phyloP scores from a whole-genome alignment of 2,329 filamentous ascomycete species.

The Lojkania enalia region DNA sequence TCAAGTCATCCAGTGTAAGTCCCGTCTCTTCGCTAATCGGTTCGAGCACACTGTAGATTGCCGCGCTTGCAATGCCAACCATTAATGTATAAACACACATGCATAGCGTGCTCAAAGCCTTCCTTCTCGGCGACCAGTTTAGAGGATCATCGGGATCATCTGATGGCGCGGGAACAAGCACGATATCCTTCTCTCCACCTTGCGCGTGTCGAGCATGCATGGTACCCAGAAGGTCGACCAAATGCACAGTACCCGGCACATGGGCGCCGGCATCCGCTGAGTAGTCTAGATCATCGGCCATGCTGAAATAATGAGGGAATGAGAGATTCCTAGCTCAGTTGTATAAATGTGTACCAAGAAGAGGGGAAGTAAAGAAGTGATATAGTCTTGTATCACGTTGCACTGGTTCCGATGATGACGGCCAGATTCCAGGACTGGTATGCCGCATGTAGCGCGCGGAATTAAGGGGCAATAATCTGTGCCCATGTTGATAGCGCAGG shows the following conservation, averaged over 20 bases:
- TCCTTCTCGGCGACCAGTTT: conserved; percentile 36
- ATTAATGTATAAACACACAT: conserved; percentile 54
- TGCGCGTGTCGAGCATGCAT: too few species aligned
- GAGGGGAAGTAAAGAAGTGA: too few species aligned
- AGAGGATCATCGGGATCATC: conserved; percentile 41
- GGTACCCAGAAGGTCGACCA: too few species aligned
- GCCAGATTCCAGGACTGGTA: too few species aligned
- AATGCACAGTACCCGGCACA: too few species aligned
- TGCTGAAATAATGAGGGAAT: too few species aligned
- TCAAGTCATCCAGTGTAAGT: conserved; percentile 50
- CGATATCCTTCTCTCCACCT: conserved; percentile 43
- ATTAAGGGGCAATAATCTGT: background rate
- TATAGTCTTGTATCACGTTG: too few species aligned
- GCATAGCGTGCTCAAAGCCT: conserved; percentile 34
- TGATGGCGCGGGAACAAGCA: conserved; percentile 46
- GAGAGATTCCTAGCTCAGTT: too few species aligned
- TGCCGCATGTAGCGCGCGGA: background rate
- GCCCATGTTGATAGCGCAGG: background rate
- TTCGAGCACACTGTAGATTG: conserved; percentile 56
- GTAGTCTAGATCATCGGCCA: too few species aligned
- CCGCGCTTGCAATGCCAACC: conserved; percentile 53
- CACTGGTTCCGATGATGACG: too few species aligned
- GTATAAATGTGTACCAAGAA: too few species aligned
- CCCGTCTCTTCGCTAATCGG: conserved; percentile 54
- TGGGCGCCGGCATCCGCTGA: too few species aligned